Conservation (phyloP, 2,329 filamentous ascomycete species). For the Ascochyta viciae-villosae region DNA sequence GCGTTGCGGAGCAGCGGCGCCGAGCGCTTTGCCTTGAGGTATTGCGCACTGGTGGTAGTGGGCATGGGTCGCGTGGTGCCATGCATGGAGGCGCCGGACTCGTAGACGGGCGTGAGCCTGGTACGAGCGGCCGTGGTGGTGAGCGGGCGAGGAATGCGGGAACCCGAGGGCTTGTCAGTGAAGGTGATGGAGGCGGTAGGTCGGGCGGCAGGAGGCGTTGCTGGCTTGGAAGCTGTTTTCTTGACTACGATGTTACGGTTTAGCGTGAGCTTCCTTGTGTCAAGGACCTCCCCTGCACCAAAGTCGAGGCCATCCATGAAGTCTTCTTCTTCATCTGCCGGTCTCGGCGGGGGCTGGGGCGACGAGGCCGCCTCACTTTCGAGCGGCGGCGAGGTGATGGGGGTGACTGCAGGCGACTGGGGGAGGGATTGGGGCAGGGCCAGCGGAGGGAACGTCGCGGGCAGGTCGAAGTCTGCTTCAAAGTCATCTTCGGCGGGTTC, state of each 20-base stretch:
- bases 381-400: constrained; percentile 24
- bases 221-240: constrained; percentile 61
- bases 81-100: constrained; percentile 77
- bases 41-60: constrained; percentile 61
- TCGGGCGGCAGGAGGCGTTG: constrained; percentile 72
- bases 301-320: constrained; percentile 88
- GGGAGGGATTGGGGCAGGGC: constrained; percentile 5
- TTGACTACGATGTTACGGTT: constrained; percentile 94
- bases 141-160: constrained; percentile 81
- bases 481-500: constrained; percentile 17
- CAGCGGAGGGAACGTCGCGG: constrained; percentile 13
- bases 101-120: constrained; percentile 89
- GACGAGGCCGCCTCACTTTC: constrained; percentile 28
- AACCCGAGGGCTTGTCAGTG: constrained; percentile 72
- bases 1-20: constrained; percentile 62
- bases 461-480: constrained; percentile 22
- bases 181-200: constrained; percentile 89
- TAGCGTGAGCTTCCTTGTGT: constrained; percentile 79
- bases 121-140: constrained; percentile 45
- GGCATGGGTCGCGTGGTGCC: constrained; percentile 64
- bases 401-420: constrained; percentile 26
- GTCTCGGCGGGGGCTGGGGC: constrained; percentile 29
- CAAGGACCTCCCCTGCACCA: constrained; percentile 81
- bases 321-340: constrained; percentile 66
- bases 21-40: constrained; percentile 67